Conservation (phyloP, 306 rosid species). For the Pyrus pyrifolia region DNA sequence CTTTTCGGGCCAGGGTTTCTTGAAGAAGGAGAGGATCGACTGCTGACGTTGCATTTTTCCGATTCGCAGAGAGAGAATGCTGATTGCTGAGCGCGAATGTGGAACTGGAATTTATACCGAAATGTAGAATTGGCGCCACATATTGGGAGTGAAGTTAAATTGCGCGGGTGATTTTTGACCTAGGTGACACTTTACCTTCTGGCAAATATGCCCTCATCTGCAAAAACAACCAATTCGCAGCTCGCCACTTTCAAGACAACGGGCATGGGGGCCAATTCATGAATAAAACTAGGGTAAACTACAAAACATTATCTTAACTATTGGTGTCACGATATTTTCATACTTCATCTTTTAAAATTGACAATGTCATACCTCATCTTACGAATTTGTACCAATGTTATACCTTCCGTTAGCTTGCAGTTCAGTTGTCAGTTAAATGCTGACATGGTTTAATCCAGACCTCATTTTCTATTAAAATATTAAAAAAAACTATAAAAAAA, state of each 20-base stretch:
- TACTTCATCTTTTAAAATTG: too few relatives aligned
- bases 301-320: too few relatives aligned
- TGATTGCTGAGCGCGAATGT: neutral
- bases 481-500: too few relatives aligned
- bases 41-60: slow-evolving; percentile 73
- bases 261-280: too few relatives aligned
- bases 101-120: neutral
- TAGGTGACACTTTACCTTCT: neutral
- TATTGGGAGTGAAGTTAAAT: neutral
- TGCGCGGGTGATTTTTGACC: neutral
- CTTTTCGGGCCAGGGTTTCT: slow-evolving; percentile 40
- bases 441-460: too few relatives aligned
- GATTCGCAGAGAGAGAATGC: neutral
- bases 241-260: neutral
- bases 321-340: too few relatives aligned
- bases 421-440: too few relatives aligned
- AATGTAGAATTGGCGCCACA: slow-evolving; percentile 26
- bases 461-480: too few relatives aligned
- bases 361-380: too few relatives aligned
- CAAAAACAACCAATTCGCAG: neutral
- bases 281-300: too few relatives aligned
- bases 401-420: too few relatives aligned
- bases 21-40: slow-evolving; percentile 70
- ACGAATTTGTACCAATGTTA: too few relatives aligned
- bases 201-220: neutral